A percentile compares a stretch with the other conserved stretches of the same genome.
Conservation (phyloP, 1,284 basidiomycete genomes). For the Entoloma clypeatum region DNA sequence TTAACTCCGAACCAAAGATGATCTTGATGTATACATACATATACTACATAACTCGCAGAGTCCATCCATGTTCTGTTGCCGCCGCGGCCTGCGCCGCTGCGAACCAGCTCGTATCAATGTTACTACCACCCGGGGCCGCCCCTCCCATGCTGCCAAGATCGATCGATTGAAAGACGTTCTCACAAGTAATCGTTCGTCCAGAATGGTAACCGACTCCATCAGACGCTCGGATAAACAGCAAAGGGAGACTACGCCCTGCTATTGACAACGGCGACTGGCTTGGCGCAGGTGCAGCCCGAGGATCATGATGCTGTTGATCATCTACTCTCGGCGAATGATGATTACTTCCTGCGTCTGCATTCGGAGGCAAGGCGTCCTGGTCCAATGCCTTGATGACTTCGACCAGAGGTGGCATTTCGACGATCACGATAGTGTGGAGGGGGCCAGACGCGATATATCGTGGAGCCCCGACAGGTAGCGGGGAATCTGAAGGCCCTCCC, state of each 20-base stretch:
- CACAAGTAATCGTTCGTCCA: conserved; percentile 77
- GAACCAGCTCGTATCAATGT: conserved; percentile 58
- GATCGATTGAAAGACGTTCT: conserved; percentile 71
- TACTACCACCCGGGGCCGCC: conserved; percentile 37
- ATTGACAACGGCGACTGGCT: conserved; percentile 45
- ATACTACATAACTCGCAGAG: conserved; percentile 65
- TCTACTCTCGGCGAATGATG: conserved; percentile 32
- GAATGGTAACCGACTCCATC: conserved; percentile 84
- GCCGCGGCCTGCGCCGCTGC: conserved; percentile 63
- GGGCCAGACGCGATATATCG: conserved; percentile 50
- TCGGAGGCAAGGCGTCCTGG: conserved; percentile 55
- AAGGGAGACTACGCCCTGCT: conserved; percentile 58
- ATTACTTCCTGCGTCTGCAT: conserved; percentile 32
- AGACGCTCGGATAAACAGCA: conserved; percentile 70
- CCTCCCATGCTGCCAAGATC: conserved; percentile 44
- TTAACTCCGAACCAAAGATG: conserved; percentile 18
- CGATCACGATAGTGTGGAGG: conserved; percentile 71
- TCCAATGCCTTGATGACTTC: conserved; percentile 73
- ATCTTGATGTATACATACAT: conserved; percentile 8
- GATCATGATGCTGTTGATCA: conserved; percentile 25
- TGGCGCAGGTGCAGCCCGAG: conserved; percentile 21
- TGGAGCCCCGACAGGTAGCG: conserved; percentile 31
- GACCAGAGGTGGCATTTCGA: conserved; percentile 68
- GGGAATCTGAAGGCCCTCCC: conserved; percentile 28
- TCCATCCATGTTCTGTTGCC: conserved; percentile 67